A percentile compares a stretch with the other conserved stretches of the same genome.
Conservation (phyloP, 768 basidiomycete genomes). For the Mycena capillaripes region DNA sequence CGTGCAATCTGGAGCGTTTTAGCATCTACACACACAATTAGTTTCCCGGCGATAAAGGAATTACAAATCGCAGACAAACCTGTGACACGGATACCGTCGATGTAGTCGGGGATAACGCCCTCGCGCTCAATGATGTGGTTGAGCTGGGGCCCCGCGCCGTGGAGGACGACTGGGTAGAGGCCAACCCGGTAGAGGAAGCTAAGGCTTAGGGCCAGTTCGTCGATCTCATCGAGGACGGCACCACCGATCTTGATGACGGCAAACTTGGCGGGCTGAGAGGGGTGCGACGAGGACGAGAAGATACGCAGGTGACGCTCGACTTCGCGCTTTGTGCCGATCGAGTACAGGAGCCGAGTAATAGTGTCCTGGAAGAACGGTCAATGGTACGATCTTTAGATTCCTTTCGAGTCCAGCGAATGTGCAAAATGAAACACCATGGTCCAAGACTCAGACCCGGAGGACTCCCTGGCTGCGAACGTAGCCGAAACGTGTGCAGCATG, state of each 20-base stretch:
- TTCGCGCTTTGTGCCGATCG: slow-evolving; percentile 96
- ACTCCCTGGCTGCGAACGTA: background rate
- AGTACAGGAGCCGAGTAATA: slow-evolving; percentile 96
- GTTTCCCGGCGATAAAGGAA: background rate
- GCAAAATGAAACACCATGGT: background rate
- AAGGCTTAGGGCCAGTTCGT: slow-evolving; percentile 94
- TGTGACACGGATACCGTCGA: slow-evolving; percentile 97
- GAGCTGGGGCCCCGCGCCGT: slow-evolving; percentile 96
- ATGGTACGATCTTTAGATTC: background rate
- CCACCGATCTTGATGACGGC: slow-evolving; percentile 99
- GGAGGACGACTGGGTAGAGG: slow-evolving; percentile 96
- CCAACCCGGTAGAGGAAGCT: slow-evolving; percentile 98
- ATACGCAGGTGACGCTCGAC: slow-evolving; percentile 99
- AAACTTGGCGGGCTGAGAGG: slow-evolving; percentile 92
- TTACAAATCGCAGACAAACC: slow-evolving; percentile 60
- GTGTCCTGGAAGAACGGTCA: slow-evolving; percentile 76
- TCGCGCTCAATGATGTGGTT: slow-evolving; percentile 95
- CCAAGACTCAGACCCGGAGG: background rate
- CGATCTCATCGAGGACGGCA: slow-evolving; percentile 91
- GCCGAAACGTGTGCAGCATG: no score
- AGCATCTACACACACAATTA: slow-evolving; percentile 69
- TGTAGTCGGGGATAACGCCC: slow-evolving; percentile 96
- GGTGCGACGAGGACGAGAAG: slow-evolving; percentile 94
- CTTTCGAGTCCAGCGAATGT: background rate
- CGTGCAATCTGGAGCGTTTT: slow-evolving; percentile 96